Evolutionary conservation across 345 rosid genomes (phyloP), one percentile per base, ranked within the genome.

Genomic region (Erysimum cheiranthoides): DNA sequence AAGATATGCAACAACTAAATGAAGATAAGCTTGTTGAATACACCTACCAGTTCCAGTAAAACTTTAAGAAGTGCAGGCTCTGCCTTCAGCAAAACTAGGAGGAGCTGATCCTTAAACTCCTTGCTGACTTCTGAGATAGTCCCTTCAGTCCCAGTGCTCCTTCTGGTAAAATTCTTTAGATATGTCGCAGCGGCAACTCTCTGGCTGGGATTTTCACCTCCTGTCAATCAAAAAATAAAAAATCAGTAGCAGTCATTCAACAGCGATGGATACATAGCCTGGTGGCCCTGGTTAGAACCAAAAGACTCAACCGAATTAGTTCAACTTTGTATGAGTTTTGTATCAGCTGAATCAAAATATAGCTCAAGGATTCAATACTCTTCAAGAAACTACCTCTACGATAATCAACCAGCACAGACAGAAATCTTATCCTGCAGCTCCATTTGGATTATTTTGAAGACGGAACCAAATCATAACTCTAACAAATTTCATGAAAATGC

Each of bases 131-230:
- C 80, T 49, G 84, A 80, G 73, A 61, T 73, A 10, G 80, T 57
- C 73, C 66, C 72, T 30, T 64, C 81, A 57, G 73, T 25, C 1
- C 81, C 81, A 13, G 83, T 76, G 67, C 77, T 85, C 78, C 78
- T 83, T 75, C 93, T 80, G 8, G 84, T 81, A 32, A 88, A 86
- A 70, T 90, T 92, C 86, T 88, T 92, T 14, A 92, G 80, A 68
- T 87, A 92, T 3, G 93, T 78, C 39, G 96, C 90, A 68, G 97
- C 97, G 49, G 96, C 89, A 73, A 86, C 79, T 81, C 82, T 83
- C 58, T 74, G 94, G 42, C 96, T 91, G 47, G 70, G 80, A 75
- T 74, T 84, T 75, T 81, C 84, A 73, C 87, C 87, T 70, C 89
- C 97, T 93, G 70, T 9, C 27, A 69, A 13, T 45, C 3, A 63